Conservation (phyloP, 1,284 basidiomycete genomes). For the Entoloma clypeatum region DNA sequence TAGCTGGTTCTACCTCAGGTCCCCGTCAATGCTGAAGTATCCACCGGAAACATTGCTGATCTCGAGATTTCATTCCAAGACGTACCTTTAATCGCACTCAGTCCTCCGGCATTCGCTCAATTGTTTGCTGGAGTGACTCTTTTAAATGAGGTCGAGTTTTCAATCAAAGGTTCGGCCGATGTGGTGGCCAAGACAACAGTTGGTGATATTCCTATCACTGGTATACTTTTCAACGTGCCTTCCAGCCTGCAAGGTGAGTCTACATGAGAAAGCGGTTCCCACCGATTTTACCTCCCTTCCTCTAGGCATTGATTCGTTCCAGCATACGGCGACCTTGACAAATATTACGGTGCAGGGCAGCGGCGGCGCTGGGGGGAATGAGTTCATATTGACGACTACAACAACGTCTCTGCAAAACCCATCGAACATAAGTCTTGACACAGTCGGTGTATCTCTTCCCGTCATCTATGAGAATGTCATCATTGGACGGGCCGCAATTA, state of each 20-base stretch:
- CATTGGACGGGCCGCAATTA: conserved; percentile 56
- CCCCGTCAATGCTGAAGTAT: conserved; percentile 57
- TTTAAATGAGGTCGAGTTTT: conserved; percentile 41
- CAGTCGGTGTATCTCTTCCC: conserved; percentile 55
- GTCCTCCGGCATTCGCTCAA: conserved; percentile 51
- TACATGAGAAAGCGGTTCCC: too few relatives aligned
- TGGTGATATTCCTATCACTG: conserved; percentile 63
- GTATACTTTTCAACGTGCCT: conserved; percentile 60
- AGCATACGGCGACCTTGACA: conserved; percentile 43
- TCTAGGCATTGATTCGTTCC: conserved; percentile 53
- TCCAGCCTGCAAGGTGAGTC: conserved; percentile 50
- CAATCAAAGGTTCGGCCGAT: conserved; percentile 55
- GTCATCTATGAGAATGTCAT: conserved; percentile 53
- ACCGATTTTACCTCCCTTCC: too few relatives aligned
- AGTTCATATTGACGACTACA: conserved; percentile 54
- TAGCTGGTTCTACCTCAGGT: conserved; percentile 55
- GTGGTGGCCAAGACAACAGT: conserved; percentile 64
- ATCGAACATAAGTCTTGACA: conserved; percentile 64
- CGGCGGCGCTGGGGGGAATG: conserved; percentile 51
- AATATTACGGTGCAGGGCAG: conserved; percentile 59
- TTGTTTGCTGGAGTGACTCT: conserved; percentile 63
- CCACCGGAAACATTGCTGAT: conserved; percentile 61
- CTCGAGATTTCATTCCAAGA: conserved; percentile 57
- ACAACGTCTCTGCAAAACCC: conserved; percentile 59
- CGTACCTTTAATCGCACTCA: conserved; percentile 51